Conservation (phyloP, 1,284 basidiomycete species). For the Marasmius tenuissimus region DNA sequence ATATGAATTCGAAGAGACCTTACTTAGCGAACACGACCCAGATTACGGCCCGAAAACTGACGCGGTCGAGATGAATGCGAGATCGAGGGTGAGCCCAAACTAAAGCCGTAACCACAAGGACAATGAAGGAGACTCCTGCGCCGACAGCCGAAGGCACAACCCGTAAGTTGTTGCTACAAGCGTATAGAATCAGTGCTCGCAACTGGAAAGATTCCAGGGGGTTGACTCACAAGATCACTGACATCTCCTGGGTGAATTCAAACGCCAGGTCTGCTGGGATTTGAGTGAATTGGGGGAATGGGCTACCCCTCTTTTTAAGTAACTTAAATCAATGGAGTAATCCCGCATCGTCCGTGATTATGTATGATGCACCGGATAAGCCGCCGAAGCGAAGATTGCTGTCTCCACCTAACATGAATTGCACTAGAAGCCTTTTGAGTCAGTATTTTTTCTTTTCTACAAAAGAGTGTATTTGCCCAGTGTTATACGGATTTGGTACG, state of each 20-base stretch:
- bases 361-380: background rate
- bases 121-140: slow-evolving; percentile 18
- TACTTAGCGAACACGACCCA: slow-evolving; percentile 18
- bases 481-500: too few species aligned
- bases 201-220: background rate
- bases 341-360: background rate
- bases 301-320: background rate
- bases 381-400: background rate
- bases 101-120: slow-evolving; percentile 13
- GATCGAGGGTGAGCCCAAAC: slow-evolving; percentile 15
- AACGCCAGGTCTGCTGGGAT: slow-evolving; percentile 1
- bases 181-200: background rate
- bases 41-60: slow-evolving; percentile 18
- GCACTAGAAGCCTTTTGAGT: too few species aligned
- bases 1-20: slow-evolving; percentile 1
- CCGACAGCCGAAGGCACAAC: slow-evolving; percentile 15
- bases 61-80: slow-evolving; percentile 17
- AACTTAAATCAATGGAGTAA: background rate
- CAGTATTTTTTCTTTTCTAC: too few species aligned
- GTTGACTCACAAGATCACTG: slow-evolving; percentile 10
- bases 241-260: slow-evolving; percentile 10
- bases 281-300: background rate
- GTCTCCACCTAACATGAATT: too few species aligned
- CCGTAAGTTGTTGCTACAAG: slow-evolving; percentile 16
- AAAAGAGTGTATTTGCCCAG: too few species aligned